Evolutionary conservation across 257 asterid genomes (phyloP), one percentile per base, ranked within the genome.

Genomic region (Solanum virginianum): DNA sequence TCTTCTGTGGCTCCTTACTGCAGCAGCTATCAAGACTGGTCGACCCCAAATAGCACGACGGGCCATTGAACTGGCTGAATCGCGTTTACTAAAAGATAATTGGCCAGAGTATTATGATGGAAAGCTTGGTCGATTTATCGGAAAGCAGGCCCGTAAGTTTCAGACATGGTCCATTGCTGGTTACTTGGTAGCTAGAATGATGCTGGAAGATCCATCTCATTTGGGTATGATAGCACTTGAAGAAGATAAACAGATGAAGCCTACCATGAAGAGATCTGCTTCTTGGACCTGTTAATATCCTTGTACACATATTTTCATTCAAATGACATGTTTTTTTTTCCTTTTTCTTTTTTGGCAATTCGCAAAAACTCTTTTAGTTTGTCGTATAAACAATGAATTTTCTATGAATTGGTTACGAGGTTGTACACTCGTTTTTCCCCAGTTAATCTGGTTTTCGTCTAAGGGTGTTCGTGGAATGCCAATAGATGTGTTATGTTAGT

Each of bases 121-220:
- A 2, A 95, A 92, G 90, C 84, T 71, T 5, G 98, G 98, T 53
- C 93, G 96, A 0, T 95, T 90, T 89, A 68, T 92, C 1, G 98
- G 98, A 57, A 95, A 95, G 86, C 98, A 95, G 90, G 89, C 98
- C 0, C 92, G 98, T 4, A 95, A 95, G 88, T 86, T 87, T 88
- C 98, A 95, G 93, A 95, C 98, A 2, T 95, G 98, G 98, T 94
- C 98, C 4, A 88, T 95, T 41, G 98, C 98, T 0, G 98, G 98
- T 54, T 95, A 95, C 88, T 84, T 95, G 90, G 98, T 95, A 54
- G 95, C 98, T 3, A 95, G 93, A 79, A 95, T 95, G 98, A 92
- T 95, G 98, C 93, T 94, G 55, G 98, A 95, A 85, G 98, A 95
- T 89, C 98, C 98, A 0, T 94, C 98, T 51, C 98, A 95, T 86